phyloP scores from a whole-genome alignment of 2,329 filamentous ascomycete species.

The Drechmeria coniospora region DNA sequence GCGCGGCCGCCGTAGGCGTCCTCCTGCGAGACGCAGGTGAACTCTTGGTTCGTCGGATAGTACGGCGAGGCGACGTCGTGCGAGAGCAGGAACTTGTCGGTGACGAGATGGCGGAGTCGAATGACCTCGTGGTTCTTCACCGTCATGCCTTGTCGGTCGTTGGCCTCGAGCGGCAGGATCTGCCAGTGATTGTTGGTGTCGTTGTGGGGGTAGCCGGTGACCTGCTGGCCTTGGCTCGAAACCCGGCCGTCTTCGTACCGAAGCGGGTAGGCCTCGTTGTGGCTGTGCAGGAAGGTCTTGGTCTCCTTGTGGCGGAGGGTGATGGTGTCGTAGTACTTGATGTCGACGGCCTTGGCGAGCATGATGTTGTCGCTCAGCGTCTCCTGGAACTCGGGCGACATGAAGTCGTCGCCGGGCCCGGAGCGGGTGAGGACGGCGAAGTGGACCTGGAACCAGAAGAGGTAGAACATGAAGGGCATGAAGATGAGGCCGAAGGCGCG shows the following conservation, averaged over 20 bases:
- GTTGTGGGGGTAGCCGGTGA: constrained; percentile 94
- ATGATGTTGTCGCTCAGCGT: constrained; percentile 90
- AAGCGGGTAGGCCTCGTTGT: constrained; percentile 75
- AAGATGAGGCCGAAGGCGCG: constrained; percentile 75
- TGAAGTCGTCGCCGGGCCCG: constrained; percentile 94
- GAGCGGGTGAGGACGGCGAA: constrained; percentile 79
- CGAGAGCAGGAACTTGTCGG: constrained; percentile 72
- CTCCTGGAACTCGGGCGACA: constrained; percentile 96
- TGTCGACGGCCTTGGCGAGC: constrained; percentile 69
- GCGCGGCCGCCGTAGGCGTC: constrained; percentile 58
- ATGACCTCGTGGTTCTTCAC: constrained; percentile 78
- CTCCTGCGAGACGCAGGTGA: constrained; percentile 64
- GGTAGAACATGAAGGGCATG: constrained; percentile 91
- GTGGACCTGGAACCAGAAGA: constrained; percentile 99
- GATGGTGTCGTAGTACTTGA: constrained; percentile 82
- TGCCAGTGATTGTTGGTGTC: constrained; percentile 99
- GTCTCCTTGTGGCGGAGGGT: constrained; percentile 93
- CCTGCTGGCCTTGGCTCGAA: constrained; percentile 93
- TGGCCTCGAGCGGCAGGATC: constrained; percentile 56
- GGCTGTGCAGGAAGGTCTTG: constrained; percentile 89
- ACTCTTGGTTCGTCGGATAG: constrained; percentile 96
- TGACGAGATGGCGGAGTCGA: constrained; percentile 72
- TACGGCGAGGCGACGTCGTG: constrained; percentile 96
- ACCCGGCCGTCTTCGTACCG: constrained; percentile 95
- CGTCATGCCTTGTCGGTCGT: constrained; percentile 40